Conservation (phyloP, 1,284 basidiomycete genomes). For the Tilletia caries region DNA sequence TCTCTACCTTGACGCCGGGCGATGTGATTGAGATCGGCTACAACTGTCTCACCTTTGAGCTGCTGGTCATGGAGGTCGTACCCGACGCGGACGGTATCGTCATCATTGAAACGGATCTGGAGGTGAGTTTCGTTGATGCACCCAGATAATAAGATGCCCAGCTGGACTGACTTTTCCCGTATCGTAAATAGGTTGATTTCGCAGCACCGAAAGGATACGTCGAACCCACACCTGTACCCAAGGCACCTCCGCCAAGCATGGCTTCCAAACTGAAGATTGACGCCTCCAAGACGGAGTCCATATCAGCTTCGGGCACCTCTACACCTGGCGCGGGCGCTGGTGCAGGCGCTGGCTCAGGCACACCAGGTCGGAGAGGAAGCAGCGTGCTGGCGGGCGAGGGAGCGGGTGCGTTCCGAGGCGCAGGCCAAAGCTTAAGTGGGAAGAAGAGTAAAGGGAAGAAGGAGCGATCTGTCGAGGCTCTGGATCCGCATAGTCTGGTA, state of each 20-base stretch:
- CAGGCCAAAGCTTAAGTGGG: constrained; percentile 48
- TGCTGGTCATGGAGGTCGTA: constrained; percentile 89
- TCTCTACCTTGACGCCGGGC: constrained; percentile 62
- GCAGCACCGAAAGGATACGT: constrained; percentile 67
- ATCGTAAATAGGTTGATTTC: constrained; percentile 62
- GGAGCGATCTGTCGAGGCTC: constrained; percentile 45
- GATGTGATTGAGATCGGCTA: constrained; percentile 58
- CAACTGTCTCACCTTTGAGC: constrained; percentile 80
- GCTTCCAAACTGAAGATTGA: constrained; percentile 96
- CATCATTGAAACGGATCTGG: constrained; percentile 91
- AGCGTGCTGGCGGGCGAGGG: constrained; percentile 24
- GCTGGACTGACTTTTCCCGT: neutral
- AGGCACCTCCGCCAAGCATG: constrained; percentile 83
- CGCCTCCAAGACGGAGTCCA: constrained; percentile 36
- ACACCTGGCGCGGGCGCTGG: constrained; percentile 47
- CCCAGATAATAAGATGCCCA: constrained; percentile 59
- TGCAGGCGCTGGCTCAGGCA: constrained; percentile 16
- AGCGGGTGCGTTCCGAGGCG: constrained; percentile 40
- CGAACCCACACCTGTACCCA: constrained; percentile 77
- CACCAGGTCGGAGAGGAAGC: constrained; percentile 17
- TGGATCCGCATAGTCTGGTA: constrained; percentile 46
- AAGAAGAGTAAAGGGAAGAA: constrained; percentile 49
- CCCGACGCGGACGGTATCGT: constrained; percentile 75
- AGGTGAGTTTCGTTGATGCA: constrained; percentile 59
- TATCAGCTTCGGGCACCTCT: constrained; percentile 51